Evolutionary conservation across 345 rosid genomes (phyloP).

Genomic region (Zanthoxylum bungeanum): DNA sequence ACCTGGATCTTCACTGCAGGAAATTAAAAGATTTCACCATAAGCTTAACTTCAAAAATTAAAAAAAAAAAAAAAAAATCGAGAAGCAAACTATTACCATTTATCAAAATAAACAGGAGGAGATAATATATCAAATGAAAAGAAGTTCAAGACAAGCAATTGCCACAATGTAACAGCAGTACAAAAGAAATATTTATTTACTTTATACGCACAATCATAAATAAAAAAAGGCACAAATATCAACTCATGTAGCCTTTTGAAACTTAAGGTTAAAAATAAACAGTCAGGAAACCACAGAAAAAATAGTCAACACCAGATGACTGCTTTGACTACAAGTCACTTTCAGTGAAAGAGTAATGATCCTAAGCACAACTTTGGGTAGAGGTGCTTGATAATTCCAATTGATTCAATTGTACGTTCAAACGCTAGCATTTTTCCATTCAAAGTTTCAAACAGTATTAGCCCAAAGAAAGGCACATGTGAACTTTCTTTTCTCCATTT

Average conservation of each 20-base stretch:
- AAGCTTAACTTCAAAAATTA: neutral
- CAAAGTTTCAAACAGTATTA: neutral
- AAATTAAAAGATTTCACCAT: conserved; percentile 16
- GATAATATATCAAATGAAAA: neutral
- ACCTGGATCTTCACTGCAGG: conserved; percentile 89
- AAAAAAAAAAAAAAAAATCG: neutral
- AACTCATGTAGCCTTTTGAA: neutral
- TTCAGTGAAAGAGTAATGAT: neutral
- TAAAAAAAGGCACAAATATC: neutral
- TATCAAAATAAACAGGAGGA: neutral
- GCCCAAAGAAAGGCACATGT: neutral
- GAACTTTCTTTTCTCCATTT: neutral
- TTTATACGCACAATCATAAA: neutral
- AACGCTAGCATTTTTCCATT: neutral
- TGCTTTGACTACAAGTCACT: neutral
- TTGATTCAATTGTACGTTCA: neutral
- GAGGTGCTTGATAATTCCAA: neutral
- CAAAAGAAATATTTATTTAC: neutral
- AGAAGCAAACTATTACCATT: neutral
- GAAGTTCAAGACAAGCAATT: neutral
- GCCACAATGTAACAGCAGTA: neutral
- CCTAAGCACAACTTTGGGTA: neutral
- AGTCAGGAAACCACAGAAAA: neutral
- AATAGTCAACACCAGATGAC: neutral
- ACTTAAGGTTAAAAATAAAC: neutral